These are phyloP conservation scores for Infundibulicybe gibba DNA, from an alignment of 768 basidiomycete species.

Conservation along the genomic window DNA sequence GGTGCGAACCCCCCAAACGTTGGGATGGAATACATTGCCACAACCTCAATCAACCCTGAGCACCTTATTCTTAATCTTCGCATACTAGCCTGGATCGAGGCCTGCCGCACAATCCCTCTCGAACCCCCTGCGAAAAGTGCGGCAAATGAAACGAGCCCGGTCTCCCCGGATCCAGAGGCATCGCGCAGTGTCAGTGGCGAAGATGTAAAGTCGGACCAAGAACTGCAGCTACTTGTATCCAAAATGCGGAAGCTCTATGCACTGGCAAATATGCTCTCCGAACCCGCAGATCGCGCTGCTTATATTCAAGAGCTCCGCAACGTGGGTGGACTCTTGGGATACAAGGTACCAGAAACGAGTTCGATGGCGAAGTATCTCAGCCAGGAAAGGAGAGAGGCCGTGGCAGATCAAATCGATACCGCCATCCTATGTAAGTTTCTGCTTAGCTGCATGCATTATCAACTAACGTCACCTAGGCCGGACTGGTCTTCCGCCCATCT, in stretches of 20 bases:
- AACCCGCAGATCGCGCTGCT: conserved; percentile 49
- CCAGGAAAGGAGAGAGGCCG: conserved; percentile 70
- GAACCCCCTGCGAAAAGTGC: conserved; percentile 20
- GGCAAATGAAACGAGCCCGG: not conserved
- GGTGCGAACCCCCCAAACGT: conserved; percentile 19
- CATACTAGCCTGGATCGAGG: conserved; percentile 85
- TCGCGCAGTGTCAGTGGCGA: conserved; percentile 8
- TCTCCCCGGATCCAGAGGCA: not conserved
- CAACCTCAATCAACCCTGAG: conserved; percentile 66
- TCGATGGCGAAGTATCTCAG: conserved; percentile 72
- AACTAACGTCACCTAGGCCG: conserved; percentile 35
- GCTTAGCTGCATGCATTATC: not conserved
- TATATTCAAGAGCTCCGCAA: conserved; percentile 71
- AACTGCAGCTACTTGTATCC: conserved; percentile 44
- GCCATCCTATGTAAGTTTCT: conserved; percentile 74
- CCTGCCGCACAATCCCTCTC: conserved; percentile 71
- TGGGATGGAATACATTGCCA: conserved; percentile 44
- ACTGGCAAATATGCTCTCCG: conserved; percentile 52
- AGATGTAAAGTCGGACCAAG: conserved; percentile 20
- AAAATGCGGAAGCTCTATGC: conserved; percentile 67
- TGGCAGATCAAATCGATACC: conserved; percentile 86
- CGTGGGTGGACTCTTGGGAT: conserved; percentile 80
- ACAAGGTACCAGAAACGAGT: conserved; percentile 75
- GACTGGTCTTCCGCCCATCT: conserved; percentile 46
- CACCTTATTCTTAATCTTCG: conserved; percentile 83